phyloP scores from a whole-genome alignment of 1,284 basidiomycete genomes.

The Cryptococcus sp. region DNA sequence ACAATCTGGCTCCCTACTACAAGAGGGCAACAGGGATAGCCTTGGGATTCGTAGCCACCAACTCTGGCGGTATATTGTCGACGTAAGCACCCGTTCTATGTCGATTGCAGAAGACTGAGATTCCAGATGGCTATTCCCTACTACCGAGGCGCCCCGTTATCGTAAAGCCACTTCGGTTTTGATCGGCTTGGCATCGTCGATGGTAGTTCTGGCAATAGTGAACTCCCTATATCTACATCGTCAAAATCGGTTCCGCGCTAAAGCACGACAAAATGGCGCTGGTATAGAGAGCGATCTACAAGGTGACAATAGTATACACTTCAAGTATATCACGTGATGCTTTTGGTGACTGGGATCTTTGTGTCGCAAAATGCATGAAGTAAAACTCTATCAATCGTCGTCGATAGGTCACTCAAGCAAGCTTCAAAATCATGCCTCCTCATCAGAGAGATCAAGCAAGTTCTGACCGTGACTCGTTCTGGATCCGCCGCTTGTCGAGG shows the following conservation, averaged over 20 bases:
- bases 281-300: too few species aligned
- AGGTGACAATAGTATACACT: too few species aligned
- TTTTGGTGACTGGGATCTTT: too few species aligned
- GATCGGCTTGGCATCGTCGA: conserved; percentile 15
- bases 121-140: conserved; percentile 51
- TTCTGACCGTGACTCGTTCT: too few species aligned
- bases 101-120: neutral
- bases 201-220: conserved; percentile 13
- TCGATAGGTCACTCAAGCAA: too few species aligned
- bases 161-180: conserved; percentile 43
- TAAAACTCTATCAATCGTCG: too few species aligned
- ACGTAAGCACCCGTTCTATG: conserved; percentile 29
- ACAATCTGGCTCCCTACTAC: conserved; percentile 58
- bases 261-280: neutral
- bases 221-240: conserved; percentile 21
- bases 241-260: conserved; percentile 14
- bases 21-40: conserved; percentile 57
- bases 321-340: too few species aligned
- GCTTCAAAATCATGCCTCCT: too few species aligned
- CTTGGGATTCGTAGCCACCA: conserved; percentile 56
- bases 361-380: too few species aligned
- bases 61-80: conserved; percentile 58
- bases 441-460: too few species aligned
- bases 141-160: conserved; percentile 52
- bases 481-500: too few species aligned